A percentile compares a stretch with the other conserved stretches of the same genome.
phyloP scores from a whole-genome alignment of 2,329 filamentous ascomycete species.

The Waltergamsia citrina region DNA sequence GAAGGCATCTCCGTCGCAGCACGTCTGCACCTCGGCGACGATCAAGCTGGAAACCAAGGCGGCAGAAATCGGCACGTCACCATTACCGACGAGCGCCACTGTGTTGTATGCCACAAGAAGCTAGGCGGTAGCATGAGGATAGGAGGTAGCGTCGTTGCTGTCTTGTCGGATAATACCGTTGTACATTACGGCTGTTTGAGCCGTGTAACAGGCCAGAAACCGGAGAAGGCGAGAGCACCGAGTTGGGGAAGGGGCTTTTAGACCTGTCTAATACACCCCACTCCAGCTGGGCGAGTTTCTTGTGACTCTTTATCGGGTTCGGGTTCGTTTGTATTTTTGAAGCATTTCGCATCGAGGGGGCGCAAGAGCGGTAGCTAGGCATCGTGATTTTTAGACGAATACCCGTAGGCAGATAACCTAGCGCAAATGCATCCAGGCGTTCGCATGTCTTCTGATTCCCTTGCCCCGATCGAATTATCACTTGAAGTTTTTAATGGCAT shows the following conservation, averaged over 20 bases:
- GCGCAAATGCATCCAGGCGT: too few relatives aligned
- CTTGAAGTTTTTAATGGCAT: too few relatives aligned
- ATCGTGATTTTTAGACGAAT: too few relatives aligned
- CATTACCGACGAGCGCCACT: conserved; percentile 80
- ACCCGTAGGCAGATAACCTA: too few relatives aligned
- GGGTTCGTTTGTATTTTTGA: too few relatives aligned
- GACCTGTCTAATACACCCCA: not conserved
- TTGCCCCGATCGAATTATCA: too few relatives aligned
- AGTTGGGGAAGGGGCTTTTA: conserved; percentile 27
- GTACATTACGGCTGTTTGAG: conserved; percentile 75
- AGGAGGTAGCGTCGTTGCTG: conserved; percentile 82
- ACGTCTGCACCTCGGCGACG: conserved; percentile 63
- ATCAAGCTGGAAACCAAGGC: conserved; percentile 38
- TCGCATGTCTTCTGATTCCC: too few relatives aligned
- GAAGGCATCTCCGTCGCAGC: conserved; percentile 72
- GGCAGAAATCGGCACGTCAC: conserved; percentile 59
- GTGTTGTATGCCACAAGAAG: conserved; percentile 86
- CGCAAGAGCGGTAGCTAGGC: too few relatives aligned
- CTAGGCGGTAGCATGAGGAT: conserved; percentile 78
- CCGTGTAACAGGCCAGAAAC: conserved; percentile 28
- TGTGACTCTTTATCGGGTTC: too few relatives aligned
- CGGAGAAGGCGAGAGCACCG: conserved; percentile 19
- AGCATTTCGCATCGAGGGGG: too few relatives aligned
- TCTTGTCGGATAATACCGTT: conserved; percentile 73
- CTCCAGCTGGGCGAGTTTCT: too few relatives aligned